Conservation (phyloP, 495 filamentous ascomycete genomes). For the Podospora comata region DNA sequence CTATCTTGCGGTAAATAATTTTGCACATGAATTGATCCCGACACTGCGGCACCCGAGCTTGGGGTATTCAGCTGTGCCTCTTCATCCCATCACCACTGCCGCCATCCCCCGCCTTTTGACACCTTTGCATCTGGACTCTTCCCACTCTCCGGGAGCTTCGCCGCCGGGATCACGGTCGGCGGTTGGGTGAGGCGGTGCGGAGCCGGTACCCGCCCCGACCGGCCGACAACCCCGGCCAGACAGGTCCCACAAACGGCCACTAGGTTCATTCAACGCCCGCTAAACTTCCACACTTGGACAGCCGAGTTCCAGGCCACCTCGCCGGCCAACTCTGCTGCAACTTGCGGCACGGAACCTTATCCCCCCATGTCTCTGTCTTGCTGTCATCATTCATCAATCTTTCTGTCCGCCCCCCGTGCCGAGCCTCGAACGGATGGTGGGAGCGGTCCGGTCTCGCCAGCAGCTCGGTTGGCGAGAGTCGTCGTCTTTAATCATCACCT, state of each 20-base stretch:
- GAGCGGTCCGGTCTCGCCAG: neutral
- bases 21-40: neutral
- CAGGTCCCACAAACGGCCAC: constrained; percentile 21
- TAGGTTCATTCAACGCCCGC: constrained; percentile 9
- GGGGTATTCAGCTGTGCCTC: neutral
- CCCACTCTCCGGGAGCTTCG: neutral
- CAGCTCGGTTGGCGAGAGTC: neutral
- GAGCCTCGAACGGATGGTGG: neutral
- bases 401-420: neutral
- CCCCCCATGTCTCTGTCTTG: neutral
- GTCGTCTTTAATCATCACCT: neutral
- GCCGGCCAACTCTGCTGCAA: constrained; percentile 24
- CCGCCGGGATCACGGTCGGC: constrained; percentile 9
- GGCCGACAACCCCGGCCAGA: constrained; percentile 4
- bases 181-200: constrained; percentile 20
- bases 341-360: constrained; percentile 24
- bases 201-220: constrained; percentile 22
- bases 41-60: neutral
- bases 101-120: neutral
- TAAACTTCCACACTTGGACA: constrained; percentile 7
- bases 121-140: constrained; percentile 8
- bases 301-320: constrained; percentile 26
- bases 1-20: too few species aligned
- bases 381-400: neutral
- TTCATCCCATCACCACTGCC: neutral